phyloP scores from a whole-genome alignment of 345 rosid species.

The Citrus unshiu region DNA sequence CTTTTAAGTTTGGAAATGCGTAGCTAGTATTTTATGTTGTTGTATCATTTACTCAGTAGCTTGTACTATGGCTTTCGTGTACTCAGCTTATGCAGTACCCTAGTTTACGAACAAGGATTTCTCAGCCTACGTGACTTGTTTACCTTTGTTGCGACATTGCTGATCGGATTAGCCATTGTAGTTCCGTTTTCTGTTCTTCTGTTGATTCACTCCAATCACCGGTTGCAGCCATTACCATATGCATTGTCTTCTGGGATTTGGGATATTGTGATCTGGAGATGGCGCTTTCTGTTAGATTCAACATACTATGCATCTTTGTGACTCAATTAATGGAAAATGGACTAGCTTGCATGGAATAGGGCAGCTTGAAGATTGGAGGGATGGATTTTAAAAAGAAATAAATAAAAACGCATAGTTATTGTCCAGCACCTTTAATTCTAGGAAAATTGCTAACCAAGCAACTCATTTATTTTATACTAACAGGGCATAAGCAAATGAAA shows the following conservation, averaged over 20 bases:
- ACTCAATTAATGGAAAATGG: background rate
- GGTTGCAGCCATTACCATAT: background rate
- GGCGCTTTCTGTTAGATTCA: background rate
- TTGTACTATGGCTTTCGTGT: no score
- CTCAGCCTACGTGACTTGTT: background rate
- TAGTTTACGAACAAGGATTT: background rate
- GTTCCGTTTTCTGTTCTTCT: background rate
- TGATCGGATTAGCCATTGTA: background rate
- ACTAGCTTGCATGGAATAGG: no score
- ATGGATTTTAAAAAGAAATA: background rate
- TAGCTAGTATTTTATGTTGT: background rate
- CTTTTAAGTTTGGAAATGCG: background rate
- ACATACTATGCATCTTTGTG: background rate
- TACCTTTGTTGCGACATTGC: background rate
- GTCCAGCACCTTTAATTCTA: no score
- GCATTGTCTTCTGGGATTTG: background rate
- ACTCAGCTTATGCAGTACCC: no score
- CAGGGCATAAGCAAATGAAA: background rate
- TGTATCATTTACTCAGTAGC: background rate
- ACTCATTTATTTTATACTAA: background rate
- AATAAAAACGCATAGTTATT: no score
- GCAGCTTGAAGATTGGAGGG: background rate
- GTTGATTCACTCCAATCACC: no score
- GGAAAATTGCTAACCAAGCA: no score
- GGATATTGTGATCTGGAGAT: background rate